Conservation (phyloP, 1,284 basidiomycete species). For the Trametes versicolor region DNA sequence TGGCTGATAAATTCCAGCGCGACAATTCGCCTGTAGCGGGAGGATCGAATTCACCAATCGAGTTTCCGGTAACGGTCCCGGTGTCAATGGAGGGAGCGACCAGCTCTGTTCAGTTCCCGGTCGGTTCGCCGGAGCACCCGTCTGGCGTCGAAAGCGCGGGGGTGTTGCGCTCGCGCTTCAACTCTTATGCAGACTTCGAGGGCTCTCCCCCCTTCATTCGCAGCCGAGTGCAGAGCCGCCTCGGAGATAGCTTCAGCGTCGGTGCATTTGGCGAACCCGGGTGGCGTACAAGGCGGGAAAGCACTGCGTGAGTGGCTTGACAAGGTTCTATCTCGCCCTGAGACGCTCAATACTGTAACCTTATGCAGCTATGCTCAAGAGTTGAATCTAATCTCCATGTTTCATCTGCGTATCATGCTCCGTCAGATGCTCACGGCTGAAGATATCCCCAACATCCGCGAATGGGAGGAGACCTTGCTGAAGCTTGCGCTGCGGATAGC, state of each 20-base stretch:
- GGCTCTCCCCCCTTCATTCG: conserved; percentile 78
- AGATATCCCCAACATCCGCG: conserved; percentile 77
- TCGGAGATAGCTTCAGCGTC: conserved; percentile 62
- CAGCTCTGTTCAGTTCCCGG: conserved; percentile 83
- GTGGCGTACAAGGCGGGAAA: conserved; percentile 83
- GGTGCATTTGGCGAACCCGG: conserved; percentile 61
- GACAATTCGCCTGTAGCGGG: conserved; percentile 56
- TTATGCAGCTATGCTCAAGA: conserved; percentile 76
- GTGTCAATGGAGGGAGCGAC: conserved; percentile 58
- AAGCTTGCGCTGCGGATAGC: conserved; percentile 85
- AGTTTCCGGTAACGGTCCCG: conserved; percentile 62
- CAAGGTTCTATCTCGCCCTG: conserved; percentile 1
- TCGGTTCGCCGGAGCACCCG: conserved; percentile 74
- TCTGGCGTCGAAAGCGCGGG: conserved; percentile 60
- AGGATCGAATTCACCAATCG: conserved; percentile 61
- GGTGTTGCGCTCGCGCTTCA: conserved; percentile 65
- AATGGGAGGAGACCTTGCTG: conserved; percentile 89
- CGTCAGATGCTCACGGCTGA: conserved; percentile 87
- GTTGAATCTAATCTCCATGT: conserved; percentile 86
- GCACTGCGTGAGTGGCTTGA: conserved; percentile 72
- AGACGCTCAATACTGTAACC: conserved; percentile 15
- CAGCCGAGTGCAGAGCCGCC: conserved; percentile 81
- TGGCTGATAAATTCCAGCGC: conserved; percentile 52
- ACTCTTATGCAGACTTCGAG: conserved; percentile 76
- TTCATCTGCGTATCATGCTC: conserved; percentile 89